Conservation (phyloP, 805 yeast species). For the Candida stauntonica region DNA sequence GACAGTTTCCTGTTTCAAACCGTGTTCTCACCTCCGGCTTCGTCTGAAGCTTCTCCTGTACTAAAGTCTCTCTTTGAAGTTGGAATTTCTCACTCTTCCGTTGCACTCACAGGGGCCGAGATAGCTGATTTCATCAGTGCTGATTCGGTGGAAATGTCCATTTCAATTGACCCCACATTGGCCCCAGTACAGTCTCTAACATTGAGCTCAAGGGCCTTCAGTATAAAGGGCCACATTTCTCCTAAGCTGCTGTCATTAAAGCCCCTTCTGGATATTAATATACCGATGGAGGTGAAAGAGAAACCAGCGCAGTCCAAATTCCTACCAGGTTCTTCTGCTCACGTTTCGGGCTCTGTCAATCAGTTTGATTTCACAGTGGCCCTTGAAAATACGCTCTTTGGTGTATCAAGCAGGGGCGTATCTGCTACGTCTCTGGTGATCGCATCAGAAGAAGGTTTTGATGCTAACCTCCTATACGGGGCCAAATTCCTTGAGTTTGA, state of each 20-base stretch:
- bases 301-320: background rate
- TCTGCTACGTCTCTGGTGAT: conserved; percentile 1
- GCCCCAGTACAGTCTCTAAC: background rate
- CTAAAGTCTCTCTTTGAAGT: conserved; percentile 21
- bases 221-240: conserved; percentile 9
- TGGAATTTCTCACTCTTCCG: conserved; percentile 29
- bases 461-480: conserved; percentile 4
- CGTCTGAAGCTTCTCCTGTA: background rate
- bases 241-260: conserved; percentile 5
- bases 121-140: conserved; percentile 24
- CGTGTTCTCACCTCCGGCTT: conserved; percentile 34
- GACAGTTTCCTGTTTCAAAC: conserved; percentile 49
- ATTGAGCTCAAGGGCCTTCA: conserved; percentile 5
- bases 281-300: background rate
- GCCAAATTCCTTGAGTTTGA: conserved; percentile 16
- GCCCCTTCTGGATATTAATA: conserved; percentile 3
- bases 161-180: background rate
- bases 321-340: background rate
- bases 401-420: conserved; percentile 10
- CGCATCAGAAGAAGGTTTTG: background rate
- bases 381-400: conserved; percentile 5
- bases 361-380: conserved; percentile 11
- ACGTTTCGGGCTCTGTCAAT: conserved; percentile 8
- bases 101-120: conserved; percentile 7
- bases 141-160: conserved; percentile 27